Evolutionary conservation across 1,284 basidiomycete species (phyloP).

Genomic region (Earliella scabrosa): DNA sequence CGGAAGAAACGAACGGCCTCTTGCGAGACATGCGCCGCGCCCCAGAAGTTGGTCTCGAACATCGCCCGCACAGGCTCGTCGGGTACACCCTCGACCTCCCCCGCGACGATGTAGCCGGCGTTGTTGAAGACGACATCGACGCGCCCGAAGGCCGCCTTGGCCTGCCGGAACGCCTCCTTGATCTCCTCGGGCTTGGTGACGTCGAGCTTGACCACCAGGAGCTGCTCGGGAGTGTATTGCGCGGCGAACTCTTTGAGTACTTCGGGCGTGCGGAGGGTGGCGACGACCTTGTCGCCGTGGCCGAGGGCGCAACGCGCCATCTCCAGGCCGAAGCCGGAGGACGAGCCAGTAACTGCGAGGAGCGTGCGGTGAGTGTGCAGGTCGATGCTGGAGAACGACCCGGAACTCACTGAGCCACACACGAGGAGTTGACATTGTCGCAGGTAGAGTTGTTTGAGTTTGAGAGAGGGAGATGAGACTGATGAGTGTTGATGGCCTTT

Average conservation of each 20-base stretch:
- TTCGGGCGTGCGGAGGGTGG: conserved; percentile 36
- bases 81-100: conserved; percentile 35
- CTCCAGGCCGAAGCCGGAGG: conserved; percentile 36
- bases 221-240: conserved; percentile 22
- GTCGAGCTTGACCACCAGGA: conserved; percentile 44
- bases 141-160: conserved; percentile 41
- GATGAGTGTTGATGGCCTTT: too few relatives aligned
- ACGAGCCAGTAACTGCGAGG: conserved; percentile 35
- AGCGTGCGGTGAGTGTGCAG: background rate
- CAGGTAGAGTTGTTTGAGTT: background rate
- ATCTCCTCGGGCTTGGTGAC: conserved; percentile 39
- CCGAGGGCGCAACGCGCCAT: conserved; percentile 30
- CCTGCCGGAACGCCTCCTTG: conserved; percentile 37
- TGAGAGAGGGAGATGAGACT: too few relatives aligned
- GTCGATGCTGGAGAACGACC: background rate
- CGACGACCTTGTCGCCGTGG: conserved; percentile 36
- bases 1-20: conserved; percentile 43
- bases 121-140: conserved; percentile 51
- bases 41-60: conserved; percentile 47
- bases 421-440: background rate
- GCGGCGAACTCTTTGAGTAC: conserved; percentile 27
- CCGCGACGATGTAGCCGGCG: conserved; percentile 33
- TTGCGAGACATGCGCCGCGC: conserved; percentile 37
- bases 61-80: conserved; percentile 35
- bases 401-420: background rate